Base-by-base conservation (phyloP, 1,139 yeast species). In the Debaryomyces coudertii region DNA sequence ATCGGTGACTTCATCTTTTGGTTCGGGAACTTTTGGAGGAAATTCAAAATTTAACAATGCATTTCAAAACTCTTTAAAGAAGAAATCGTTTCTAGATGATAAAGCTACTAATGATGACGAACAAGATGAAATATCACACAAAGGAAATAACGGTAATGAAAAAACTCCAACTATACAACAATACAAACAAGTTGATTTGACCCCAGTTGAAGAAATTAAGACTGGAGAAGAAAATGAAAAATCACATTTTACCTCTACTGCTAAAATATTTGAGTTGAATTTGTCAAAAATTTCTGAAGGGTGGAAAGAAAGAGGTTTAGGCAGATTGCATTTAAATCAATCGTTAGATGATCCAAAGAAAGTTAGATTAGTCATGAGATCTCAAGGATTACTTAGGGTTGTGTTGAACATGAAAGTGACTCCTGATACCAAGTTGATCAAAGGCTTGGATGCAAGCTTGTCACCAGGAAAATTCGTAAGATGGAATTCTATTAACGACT, bases 261-360 rank as follows among this genome's bases (percentile, higher is more conserved):
- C 95, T 11, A 90, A 92, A 61, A 70, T 93, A 15, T 95, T 90
- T 61, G 89, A 85, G 43, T 70, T 90, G 53, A 83, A 87, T 54
- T 69, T 92, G 34, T 69, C 84, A 1, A 76, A 80, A 35, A 76
- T 87, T 1, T 65, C 77, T 9, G 80, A 77, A 23, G 97, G 97
- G 1, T 95, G 99, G 99, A 93, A 88, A 63, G 99, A 95, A 65
- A 80, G 96, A 57, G 99, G 99, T 14, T 77, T 87, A 34, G 99
- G 99, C 1, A 79, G 83, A 4, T 69, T 95, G 14, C 96, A 89
- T 63, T 79, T 95, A 33, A 93, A 93, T 64, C 79, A 79, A 50
- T 67, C 74, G n/a, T 58, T 62, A 20, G 57, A 57, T 3, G 69
- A 69, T 40, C 60, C 67, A 4, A 53, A 56, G 20, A 60, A 66